Percentiles rank a stretch among this genome's conserved stretches.
phyloP scores from a whole-genome alignment of 345 rosid genomes.

The Syzygium aqueum region DNA sequence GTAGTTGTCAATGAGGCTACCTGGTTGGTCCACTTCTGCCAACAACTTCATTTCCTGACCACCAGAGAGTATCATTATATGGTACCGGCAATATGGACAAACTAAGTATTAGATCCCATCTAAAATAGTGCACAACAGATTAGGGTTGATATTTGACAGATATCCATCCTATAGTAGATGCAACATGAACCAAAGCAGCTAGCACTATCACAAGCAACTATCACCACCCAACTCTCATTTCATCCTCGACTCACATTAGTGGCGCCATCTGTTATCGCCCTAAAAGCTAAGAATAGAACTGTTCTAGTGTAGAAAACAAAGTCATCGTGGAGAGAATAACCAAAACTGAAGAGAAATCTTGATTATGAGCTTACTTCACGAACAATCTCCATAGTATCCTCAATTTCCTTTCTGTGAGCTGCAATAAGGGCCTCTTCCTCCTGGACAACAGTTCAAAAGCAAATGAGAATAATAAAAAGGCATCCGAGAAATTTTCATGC shows the following conservation, averaged over 20 bases:
- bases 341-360: background rate
- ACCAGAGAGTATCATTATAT: background rate
- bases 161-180: background rate
- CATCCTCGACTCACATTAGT: background rate
- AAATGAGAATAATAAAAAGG: background rate
- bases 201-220: background rate
- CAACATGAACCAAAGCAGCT: background rate
- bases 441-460: conserved; percentile 16
- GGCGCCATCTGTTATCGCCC: background rate
- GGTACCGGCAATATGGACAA: background rate
- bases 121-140: background rate
- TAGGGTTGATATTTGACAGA: background rate
- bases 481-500: background rate
- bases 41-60: conserved; percentile 92
- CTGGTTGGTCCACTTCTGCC: conserved; percentile 93
- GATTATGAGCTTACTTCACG: conserved; percentile 61
- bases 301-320: background rate
- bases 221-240: background rate
- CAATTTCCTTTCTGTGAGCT: conserved; percentile 97
- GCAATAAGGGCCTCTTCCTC: conserved; percentile 92
- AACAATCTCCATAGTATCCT: conserved; percentile 96
- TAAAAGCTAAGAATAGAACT: background rate
- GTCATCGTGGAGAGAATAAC: background rate
- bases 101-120: background rate
- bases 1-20: conserved; percentile 88